Evolutionary conservation across 306 rosid species (phyloP), one percentile per base, ranked within the genome.

Genomic region (Nissolia schottii): DNA sequence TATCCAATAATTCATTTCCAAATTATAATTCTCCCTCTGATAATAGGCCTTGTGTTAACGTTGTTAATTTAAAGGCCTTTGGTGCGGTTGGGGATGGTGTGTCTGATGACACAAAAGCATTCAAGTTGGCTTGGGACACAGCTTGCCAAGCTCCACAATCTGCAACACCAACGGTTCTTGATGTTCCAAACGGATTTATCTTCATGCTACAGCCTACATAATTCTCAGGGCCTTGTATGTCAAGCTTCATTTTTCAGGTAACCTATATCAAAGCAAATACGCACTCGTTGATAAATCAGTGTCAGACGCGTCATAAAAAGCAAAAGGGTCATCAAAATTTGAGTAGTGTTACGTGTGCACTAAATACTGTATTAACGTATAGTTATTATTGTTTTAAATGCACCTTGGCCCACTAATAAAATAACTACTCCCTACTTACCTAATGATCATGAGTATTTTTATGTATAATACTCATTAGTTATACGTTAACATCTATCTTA

Each of bases 51-150:
- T 37, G 43, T 22, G 34, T n/a, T n/a, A n/a, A n/a, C n/a, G n/a
- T 40, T 38, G 43, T 63, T 18, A 53, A 87, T 32, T 84, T 87
- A 19, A 73, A 64, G 40, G 63, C 51, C 55, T 89, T 83, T 56
- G 96, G 96, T 70, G 90, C 90, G 6, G 64, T 83, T 77, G 96
- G 92, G 18, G 79, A 87, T 55, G 96, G 92, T 18, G 73, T 62
- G 45, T 25, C 54, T 5, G 90, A 89, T 55, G 96, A 89, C 53
- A 87, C 90, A 15, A 55, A 70, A 29, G 90, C 92, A 14, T 82
- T 89, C 27, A 83, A 83, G 64, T 70, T 80, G 86, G 87, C 90
- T 20, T 89, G 92, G 96, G 92, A 89, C 37, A 57, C 82, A 12
- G 87, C 92, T 23, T 89, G 96, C 57, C 73, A 75, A 22, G 68